Percentiles rank a stretch among this genome's conserved stretches.
Evolutionary conservation across 2,329 filamentous ascomycete species (phyloP).

Genomic region (Trichoderma koningiopsis): DNA sequence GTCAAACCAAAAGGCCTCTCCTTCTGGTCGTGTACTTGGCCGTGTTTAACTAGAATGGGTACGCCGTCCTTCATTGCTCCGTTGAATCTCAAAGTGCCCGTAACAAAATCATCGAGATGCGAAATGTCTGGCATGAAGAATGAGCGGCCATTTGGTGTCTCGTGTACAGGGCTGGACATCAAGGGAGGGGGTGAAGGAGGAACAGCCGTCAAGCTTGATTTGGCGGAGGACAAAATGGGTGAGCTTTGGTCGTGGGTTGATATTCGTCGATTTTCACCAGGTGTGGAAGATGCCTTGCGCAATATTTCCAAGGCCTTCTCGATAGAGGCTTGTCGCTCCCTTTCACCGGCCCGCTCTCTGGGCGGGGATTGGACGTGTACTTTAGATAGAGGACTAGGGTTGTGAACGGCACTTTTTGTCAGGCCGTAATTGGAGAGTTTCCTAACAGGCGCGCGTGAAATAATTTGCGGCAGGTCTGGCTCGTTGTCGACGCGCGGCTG

Average conservation of each 20-base stretch:
- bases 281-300: conserved; percentile 41
- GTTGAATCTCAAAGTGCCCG: conserved; percentile 55
- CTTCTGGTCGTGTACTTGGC: conserved; percentile 50
- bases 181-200: conserved; percentile 41
- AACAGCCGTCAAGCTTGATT: conserved; percentile 47
- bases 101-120: conserved; percentile 59
- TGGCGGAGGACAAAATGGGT: conserved; percentile 43
- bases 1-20: conserved; percentile 39
- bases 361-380: conserved; percentile 38
- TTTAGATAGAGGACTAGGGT: conserved; percentile 44
- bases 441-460: conserved; percentile 45
- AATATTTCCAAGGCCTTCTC: conserved; percentile 41
- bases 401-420: conserved; percentile 35
- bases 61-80: conserved; percentile 55
- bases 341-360: conserved; percentile 24
- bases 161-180: conserved; percentile 39
- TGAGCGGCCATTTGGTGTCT: conserved; percentile 51
- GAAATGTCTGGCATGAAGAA: conserved; percentile 58
- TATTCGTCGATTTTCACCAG: conserved; percentile 33
- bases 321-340: conserved; percentile 37
- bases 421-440: conserved; percentile 33
- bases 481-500: conserved; percentile 57
- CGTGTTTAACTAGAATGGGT: conserved; percentile 58
- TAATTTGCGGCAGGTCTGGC: conserved; percentile 51
- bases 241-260: conserved; percentile 35